Evolutionary conservation across 139 green algal species (phyloP).

Genomic region (Coelastrella sp.): DNA sequence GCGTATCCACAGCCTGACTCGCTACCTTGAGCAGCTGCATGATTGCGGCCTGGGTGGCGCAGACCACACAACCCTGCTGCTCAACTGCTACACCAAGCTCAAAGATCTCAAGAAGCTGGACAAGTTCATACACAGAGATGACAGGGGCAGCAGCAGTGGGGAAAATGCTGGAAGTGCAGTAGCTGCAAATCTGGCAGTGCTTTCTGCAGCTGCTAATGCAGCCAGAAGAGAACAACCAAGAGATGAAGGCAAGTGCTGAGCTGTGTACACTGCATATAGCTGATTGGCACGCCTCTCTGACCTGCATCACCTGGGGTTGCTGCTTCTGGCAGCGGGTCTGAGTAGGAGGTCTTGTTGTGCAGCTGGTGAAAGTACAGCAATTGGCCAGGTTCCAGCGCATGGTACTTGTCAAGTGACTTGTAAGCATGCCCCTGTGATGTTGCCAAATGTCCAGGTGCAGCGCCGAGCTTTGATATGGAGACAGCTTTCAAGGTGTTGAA

Average conservation of each 20-base stretch:
- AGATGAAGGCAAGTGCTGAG: too few species aligned
- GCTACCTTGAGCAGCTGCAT: constrained; percentile 94
- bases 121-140: constrained; percentile 68
- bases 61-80: constrained; percentile 97
- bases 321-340: too few species aligned
- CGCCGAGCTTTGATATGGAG: constrained; percentile 83
- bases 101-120: constrained; percentile 89
- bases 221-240: background rate
- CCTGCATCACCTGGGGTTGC: too few species aligned
- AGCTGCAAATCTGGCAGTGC: background rate
- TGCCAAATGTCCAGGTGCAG: constrained; percentile 6
- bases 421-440: background rate
- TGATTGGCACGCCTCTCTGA: too few species aligned
- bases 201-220: constrained; percentile 2
- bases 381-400: too few species aligned
- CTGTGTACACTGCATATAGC: too few species aligned
- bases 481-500: constrained; percentile 90
- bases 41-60: constrained; percentile 70
- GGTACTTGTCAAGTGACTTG: background rate
- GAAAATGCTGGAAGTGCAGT: background rate
- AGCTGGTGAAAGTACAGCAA: too few species aligned
- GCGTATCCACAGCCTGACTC: constrained; percentile 87
- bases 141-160: constrained; percentile 9
- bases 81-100: constrained; percentile 96
- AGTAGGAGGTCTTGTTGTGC: too few species aligned